Base-by-base conservation (phyloP, 2,329 filamentous ascomycete species). In the Botrytis fabae region DNA sequence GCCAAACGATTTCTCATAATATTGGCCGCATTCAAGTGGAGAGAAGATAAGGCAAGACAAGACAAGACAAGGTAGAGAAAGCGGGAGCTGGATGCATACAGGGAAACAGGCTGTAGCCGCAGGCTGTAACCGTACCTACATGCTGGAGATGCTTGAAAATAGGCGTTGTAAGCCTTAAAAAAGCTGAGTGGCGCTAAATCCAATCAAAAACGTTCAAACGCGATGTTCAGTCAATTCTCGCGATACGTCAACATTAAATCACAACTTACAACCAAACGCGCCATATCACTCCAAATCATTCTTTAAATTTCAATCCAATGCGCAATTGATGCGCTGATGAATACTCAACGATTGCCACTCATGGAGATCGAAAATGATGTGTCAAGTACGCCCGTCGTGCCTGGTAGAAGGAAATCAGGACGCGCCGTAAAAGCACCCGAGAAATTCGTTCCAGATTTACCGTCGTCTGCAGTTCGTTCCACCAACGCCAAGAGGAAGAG, bases 361-460 rank as follows among this genome's bases (percentile, higher is more conserved):
- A 86, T 86, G 84, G 84, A 86, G 80, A 80, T 81, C 62, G 86
- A 89, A 78, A 86, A 85, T 79, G 87, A 87, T 83, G 84, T 85
- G 81, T 86, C 84, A 79, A 83, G 84, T 76, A 86, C 87, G 75
- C 85, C 86, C 72, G 83, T 84, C 75, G 84, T 85, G 75, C 84
- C 85, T 79, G 75, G 74, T 51, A 86, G 87, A 85, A 90, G 91
- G 82, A 88, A 89, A 77, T 92, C 90, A 54, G 89, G 89, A 88
- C 89, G 89, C 88, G 89, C 90, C 84, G 85, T 89, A 75, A 88
- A 85, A 79, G 85, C 84, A 51, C 88, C 89, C 63, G 81, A 86
- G 79, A 90, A 90, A 81, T 91, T 89, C 82, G 84, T 84, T 73
- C 86, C 88, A 71, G 86, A 90, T 74, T 74, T 73, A 68, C 75